phyloP scores from a whole-genome alignment of 768 basidiomycete genomes.

The Trametes cingulata region DNA sequence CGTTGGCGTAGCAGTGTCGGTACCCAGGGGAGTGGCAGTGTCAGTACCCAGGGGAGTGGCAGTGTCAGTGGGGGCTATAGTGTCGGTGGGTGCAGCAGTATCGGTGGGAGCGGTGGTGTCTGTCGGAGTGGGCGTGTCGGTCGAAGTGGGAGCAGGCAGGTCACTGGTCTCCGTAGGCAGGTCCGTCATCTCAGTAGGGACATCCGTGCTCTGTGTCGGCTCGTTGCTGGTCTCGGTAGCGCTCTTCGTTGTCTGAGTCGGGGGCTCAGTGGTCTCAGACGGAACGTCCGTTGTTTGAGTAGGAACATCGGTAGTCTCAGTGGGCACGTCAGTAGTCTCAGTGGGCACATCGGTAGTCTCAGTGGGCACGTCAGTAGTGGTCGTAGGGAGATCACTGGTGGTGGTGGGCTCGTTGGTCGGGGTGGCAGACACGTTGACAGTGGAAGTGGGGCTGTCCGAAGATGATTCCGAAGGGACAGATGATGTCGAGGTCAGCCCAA shows the following conservation, averaged over 20 bases:
- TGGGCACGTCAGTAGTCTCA: neutral
- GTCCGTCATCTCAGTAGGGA: neutral
- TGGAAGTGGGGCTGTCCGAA: neutral
- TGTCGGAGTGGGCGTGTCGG: neutral
- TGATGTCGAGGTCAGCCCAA: neutral
- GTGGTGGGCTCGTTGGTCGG: neutral
- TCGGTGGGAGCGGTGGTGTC: no score
- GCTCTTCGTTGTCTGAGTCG: neutral
- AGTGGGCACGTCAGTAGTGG: neutral
- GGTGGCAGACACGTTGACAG: neutral
- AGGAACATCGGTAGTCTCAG: neutral
- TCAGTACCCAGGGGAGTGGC: no score
- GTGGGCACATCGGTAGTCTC: neutral
- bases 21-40: no score
- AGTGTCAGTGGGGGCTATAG: no score
- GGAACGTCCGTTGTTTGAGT: no score
- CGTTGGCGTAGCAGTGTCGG: no score
- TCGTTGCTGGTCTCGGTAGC: neutral
- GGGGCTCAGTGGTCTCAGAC: no score
- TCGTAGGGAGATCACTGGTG: neutral
- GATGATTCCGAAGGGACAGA: neutral
- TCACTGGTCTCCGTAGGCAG: neutral
- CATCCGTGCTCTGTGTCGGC: neutral
- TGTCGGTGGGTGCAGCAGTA: no score
- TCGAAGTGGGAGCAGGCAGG: neutral